A percentile compares a stretch with the other conserved stretches of the same genome.
Evolutionary conservation across 1,284 basidiomycete genomes (phyloP).

Genomic region (Cystobasidium sp.): DNA sequence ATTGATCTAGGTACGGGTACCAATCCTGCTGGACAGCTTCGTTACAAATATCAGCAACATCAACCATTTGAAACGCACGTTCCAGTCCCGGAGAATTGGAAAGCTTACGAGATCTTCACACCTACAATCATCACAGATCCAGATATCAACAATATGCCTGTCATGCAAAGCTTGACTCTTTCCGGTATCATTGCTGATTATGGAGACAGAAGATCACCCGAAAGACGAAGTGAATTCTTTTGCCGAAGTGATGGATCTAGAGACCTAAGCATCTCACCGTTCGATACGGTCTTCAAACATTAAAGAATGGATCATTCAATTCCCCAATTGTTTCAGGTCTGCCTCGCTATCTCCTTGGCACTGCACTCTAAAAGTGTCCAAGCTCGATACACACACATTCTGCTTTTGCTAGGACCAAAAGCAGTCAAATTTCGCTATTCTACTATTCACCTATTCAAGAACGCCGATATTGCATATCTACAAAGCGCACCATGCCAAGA

Average conservation of each 20-base stretch:
- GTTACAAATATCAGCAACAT: neutral
- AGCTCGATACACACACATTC: too few species aligned
- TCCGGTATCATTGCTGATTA: constrained; percentile 7
- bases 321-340: neutral
- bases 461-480: too few species aligned
- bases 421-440: too few species aligned
- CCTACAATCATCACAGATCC: neutral
- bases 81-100: constrained; percentile 10
- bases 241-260: neutral
- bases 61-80: neutral
- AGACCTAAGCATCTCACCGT: neutral
- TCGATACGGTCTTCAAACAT: neutral
- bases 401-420: too few species aligned
- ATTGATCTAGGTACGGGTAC: too few species aligned
- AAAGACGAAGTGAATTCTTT: neutral
- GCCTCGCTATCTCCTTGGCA: too few species aligned
- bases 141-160: neutral
- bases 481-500: too few species aligned
- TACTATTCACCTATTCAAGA: too few species aligned
- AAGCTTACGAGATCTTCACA: neutral
- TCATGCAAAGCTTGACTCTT: constrained; percentile 1
- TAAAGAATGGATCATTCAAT: neutral
- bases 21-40: neutral
- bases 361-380: too few species aligned
- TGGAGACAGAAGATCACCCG: neutral